A percentile compares a stretch with the other conserved stretches of the same genome.
Conservation (phyloP, 805 yeast species). For the Wickerhamomyces kurtzmanii region DNA sequence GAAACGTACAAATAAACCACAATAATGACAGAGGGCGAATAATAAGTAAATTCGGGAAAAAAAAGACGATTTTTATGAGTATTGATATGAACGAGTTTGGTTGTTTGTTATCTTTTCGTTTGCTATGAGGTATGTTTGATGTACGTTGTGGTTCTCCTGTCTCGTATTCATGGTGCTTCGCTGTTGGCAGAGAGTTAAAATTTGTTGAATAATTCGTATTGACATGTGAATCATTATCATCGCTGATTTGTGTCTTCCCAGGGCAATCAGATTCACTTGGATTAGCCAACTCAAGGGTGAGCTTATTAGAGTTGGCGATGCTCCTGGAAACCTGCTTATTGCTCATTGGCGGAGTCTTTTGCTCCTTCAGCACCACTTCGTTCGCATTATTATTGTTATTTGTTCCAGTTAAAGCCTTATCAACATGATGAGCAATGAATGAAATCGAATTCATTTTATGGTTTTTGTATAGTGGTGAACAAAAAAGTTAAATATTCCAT, state of each 20-base stretch:
- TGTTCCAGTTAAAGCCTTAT: constrained; percentile 8
- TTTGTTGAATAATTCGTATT: too few species aligned
- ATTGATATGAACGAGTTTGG: constrained; percentile 9
- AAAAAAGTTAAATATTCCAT: too few species aligned
- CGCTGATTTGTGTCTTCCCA: too few species aligned
- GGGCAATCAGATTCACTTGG: too few species aligned
- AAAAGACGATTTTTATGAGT: constrained; percentile 22
- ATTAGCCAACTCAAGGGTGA: too few species aligned
- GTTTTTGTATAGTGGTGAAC: too few species aligned
- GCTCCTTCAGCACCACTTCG: too few species aligned
- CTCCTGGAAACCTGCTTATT: too few species aligned
- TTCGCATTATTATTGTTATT: too few species aligned
- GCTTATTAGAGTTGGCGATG: too few species aligned
- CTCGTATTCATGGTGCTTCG: constrained; percentile 2
- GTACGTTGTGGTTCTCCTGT: constrained; percentile 1
- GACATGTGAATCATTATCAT: too few species aligned
- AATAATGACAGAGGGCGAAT: constrained; percentile 39
- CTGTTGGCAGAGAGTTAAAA: background rate
- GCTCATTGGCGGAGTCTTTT: too few species aligned
- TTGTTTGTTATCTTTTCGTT: background rate
- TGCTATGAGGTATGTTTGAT: background rate
- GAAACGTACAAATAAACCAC: constrained; percentile 47
- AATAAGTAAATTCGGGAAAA: constrained; percentile 39
- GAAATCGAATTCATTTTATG: constrained; percentile 17
- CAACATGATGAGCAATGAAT: constrained; percentile 15